Evolutionary conservation across 345 rosid genomes (phyloP), one percentile per base, ranked within the genome.

Genomic region (Mangifera indica): DNA sequence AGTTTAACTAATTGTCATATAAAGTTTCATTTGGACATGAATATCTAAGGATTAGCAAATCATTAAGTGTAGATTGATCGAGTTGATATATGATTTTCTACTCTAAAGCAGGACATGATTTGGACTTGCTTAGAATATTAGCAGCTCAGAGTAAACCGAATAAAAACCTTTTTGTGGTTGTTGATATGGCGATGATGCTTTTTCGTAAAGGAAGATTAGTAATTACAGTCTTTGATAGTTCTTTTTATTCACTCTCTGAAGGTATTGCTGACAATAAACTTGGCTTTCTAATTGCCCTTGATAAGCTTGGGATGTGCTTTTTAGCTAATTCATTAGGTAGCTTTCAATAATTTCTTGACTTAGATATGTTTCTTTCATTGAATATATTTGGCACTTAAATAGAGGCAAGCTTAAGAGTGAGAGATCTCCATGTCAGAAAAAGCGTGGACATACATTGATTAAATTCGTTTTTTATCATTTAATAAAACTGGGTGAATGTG

Each of bases 1-100:
- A n/a, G n/a, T n/a, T n/a, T n/a, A n/a, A n/a, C n/a, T n/a, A n/a
- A n/a, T n/a, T n/a, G 44, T 95, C 97, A 63, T 95, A 95, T 65
- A 95, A 77, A 0, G 99, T 95, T 77, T 95, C 99, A 64, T 89
- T 89, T 42, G 91, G 89, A 82, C 91, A 90, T 0, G 99, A 95
- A 63, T 95, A 95, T 78, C 99, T 95, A 4, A 98, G 99, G 52
- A 95, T 90, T 66, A 95, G 84, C 25, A 95, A 72, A 81, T 95
- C 99, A 77, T 95, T 98, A 12, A 92, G 88, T 46, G 91, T 84
- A 48, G 93, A 96, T 79, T 82, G 83, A 42, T 95, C 98, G 15
- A 95, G 91, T 81, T 89, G 96, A 40, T 80, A 77, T 52, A 91
- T 97, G 18, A 95, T 89, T 84, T 88, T 92, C 76, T 79, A 90